Conservation (phyloP, 257 asterid genomes). For the Anisodus tanguticus region DNA sequence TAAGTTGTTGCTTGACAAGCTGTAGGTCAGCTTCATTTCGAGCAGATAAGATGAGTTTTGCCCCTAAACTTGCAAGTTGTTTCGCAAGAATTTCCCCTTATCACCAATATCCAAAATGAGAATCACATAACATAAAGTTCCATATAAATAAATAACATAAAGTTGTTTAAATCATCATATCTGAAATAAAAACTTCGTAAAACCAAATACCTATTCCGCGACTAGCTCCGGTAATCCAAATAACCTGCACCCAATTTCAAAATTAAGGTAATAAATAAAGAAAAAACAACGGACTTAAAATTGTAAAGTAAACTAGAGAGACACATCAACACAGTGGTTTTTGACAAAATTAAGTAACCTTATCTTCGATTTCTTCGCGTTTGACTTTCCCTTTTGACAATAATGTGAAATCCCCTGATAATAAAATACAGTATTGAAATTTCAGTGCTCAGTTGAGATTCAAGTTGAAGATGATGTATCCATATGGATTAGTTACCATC, state of each 20-base stretch:
- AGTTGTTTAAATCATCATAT: neutral
- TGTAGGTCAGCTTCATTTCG: slow-evolving; percentile 84
- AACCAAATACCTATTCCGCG: slow-evolving; percentile 79
- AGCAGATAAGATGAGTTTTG: slow-evolving; percentile 92
- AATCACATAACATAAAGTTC: neutral
- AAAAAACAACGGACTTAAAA: neutral
- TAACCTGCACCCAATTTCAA: slow-evolving; percentile 56
- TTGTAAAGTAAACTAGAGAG: neutral
- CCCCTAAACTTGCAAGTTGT: slow-evolving; percentile 90
- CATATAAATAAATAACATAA: neutral
- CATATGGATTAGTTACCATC: slow-evolving; percentile 62
- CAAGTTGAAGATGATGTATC: slow-evolving; percentile 12
- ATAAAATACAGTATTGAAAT: neutral
- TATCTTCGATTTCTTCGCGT: slow-evolving; percentile 86
- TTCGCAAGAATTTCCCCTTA: slow-evolving; percentile 90
- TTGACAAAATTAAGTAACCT: slow-evolving; percentile 43
- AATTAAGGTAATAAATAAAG: neutral
- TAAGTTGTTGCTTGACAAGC: slow-evolving; percentile 72
- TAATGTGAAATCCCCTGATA: slow-evolving; percentile 82
- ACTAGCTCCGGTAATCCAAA: slow-evolving; percentile 99
- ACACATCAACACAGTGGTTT: neutral
- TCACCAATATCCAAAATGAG: slow-evolving; percentile 34
- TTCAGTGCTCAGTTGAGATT: neutral
- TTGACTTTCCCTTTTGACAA: slow-evolving; percentile 70
- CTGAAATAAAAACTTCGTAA: neutral